phyloP scores from a whole-genome alignment of 139 green algal species.

The Chlorella vulgaris region DNA sequence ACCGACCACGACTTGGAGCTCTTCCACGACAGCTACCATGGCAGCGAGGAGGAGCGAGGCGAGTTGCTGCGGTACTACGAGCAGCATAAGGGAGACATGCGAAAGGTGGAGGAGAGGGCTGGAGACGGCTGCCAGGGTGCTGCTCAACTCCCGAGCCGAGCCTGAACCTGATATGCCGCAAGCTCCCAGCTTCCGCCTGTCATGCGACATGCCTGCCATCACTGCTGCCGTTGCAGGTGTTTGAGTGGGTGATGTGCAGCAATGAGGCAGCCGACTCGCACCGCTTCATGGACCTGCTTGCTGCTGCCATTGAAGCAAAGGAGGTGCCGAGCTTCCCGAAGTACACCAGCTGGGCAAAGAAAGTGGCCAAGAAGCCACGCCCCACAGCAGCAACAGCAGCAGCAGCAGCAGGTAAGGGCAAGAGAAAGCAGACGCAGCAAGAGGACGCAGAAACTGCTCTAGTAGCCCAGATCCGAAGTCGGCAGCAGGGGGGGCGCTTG shows the following conservation, averaged over 20 bases:
- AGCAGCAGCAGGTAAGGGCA: not conserved
- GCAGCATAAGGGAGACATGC: constrained; percentile 84
- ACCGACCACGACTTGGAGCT: constrained; percentile 67
- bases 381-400: constrained; percentile 30
- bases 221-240: constrained; percentile 53
- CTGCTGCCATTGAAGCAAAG: constrained; percentile 65
- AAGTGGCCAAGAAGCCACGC: constrained; percentile 35
- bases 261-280: constrained; percentile 74
- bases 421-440: not conserved
- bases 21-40: constrained; percentile 73
- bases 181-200: too few species aligned
- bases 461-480: constrained; percentile 36
- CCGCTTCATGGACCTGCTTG: constrained; percentile 80
- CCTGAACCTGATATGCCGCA: too few species aligned
- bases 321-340: constrained; percentile 45
- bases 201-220: not conserved
- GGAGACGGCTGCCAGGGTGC: too few species aligned
- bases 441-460: constrained; percentile 25
- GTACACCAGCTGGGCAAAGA: constrained; percentile 59
- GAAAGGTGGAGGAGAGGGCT: constrained; percentile 58
- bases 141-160: too few species aligned
- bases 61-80: constrained; percentile 83
- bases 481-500: constrained; percentile 15
- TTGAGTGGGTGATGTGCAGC: constrained; percentile 86
- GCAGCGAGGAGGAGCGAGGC: constrained; percentile 70